phyloP scores from a whole-genome alignment of 495 filamentous ascomycete genomes.

The Neurospora terricola region DNA sequence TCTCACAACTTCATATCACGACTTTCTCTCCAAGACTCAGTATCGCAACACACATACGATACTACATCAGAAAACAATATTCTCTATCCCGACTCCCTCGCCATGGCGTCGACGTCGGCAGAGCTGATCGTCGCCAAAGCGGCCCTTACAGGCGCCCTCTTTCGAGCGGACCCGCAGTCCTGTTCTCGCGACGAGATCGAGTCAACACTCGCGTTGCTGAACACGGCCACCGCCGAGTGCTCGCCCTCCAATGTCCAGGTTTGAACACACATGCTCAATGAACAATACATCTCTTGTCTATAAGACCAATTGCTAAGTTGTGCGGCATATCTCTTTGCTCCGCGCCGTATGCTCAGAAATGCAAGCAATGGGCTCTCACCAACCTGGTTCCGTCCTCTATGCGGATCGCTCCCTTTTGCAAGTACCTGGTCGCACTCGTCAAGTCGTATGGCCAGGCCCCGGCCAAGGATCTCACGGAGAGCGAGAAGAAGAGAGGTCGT shows the following conservation, averaged over 20 bases:
- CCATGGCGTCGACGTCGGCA: conserved; percentile 63
- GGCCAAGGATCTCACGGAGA: conserved; percentile 6
- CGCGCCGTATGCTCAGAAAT: conserved; percentile 48
- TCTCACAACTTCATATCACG: neutral
- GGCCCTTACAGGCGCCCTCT: conserved; percentile 62
- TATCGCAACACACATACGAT: neutral
- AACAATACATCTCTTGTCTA: conserved; percentile 28
- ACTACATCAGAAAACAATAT: neutral
- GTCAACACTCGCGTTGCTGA: conserved; percentile 57
- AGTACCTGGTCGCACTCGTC: conserved; percentile 64
- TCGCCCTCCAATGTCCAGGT: conserved; percentile 87
- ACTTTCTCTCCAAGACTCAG: neutral
- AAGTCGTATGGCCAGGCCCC: conserved; percentile 41
- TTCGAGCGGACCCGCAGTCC: conserved; percentile 64
- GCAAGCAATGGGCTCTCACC: conserved; percentile 74
- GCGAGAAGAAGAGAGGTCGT: conserved; percentile 17
- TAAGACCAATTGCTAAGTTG: conserved; percentile 49
- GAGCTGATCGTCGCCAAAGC: conserved; percentile 75
- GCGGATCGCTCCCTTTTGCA: conserved; percentile 57
- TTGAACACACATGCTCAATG: conserved; percentile 50
- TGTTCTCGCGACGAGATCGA: conserved; percentile 64
- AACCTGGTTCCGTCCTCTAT: conserved; percentile 59
- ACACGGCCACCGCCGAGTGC: conserved; percentile 61
- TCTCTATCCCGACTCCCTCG: neutral
- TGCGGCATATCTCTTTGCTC: conserved; percentile 19